These are phyloP conservation scores for Ceratobasidium sp. DNA, from an alignment of 1,284 basidiomycete genomes.

Conservation along the genomic window DNA sequence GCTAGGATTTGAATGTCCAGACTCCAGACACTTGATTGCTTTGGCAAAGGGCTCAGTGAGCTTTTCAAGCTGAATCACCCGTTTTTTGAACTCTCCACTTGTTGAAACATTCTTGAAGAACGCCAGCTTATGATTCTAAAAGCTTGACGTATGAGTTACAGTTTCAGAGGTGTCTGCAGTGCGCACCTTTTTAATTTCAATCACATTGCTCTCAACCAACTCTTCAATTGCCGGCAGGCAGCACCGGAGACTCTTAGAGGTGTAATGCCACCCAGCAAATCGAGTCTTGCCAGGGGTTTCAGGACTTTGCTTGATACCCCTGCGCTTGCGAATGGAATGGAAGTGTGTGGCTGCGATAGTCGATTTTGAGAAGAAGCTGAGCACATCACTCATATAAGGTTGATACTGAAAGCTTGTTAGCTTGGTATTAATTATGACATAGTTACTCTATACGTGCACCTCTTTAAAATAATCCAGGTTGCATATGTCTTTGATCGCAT, in stretches of 20 bases:
- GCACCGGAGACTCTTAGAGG: background rate
- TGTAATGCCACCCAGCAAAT: slow-evolving; percentile 50
- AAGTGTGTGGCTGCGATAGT: slow-evolving; percentile 49
- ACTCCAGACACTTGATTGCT: slow-evolving; percentile 42
- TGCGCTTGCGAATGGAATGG: slow-evolving; percentile 39
- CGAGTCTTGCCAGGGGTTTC: slow-evolving; percentile 52
- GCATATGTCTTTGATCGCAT: slow-evolving; percentile 52
- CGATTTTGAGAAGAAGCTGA: slow-evolving; percentile 51
- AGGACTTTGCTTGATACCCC: slow-evolving; percentile 49
- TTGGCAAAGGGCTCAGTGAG: slow-evolving; percentile 35
- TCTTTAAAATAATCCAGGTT: slow-evolving; percentile 49
- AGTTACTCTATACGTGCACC: slow-evolving; percentile 44
- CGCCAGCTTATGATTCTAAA: background rate
- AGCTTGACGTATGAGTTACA: background rate
- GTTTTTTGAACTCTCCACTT: background rate
- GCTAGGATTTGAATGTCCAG: slow-evolving; percentile 25
- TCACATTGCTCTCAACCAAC: background rate
- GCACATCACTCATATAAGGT: slow-evolving; percentile 42
- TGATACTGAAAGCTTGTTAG: too few relatives aligned
- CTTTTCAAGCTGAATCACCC: slow-evolving; percentile 23
- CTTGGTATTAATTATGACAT: too few relatives aligned
- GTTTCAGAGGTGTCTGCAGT: background rate
- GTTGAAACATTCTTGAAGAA: slow-evolving; percentile 8
- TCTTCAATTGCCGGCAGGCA: slow-evolving; percentile 13
- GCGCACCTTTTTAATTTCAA: slow-evolving; percentile 25